Evolutionary conservation across 768 basidiomycete genomes (phyloP), one percentile per base, ranked within the genome.

Genomic region (Mycena rosella): DNA sequence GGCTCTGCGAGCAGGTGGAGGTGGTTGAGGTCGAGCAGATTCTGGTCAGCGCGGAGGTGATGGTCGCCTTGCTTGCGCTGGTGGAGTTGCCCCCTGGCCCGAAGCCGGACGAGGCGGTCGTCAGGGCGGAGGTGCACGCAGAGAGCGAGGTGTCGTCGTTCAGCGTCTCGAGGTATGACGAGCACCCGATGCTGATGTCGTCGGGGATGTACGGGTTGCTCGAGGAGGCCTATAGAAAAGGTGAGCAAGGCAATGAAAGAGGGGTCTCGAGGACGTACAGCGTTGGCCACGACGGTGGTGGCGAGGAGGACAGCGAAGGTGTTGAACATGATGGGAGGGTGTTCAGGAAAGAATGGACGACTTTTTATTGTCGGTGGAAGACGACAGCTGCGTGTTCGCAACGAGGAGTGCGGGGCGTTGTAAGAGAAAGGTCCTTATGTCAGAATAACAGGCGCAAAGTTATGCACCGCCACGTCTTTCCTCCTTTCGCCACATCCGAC

Each of bases 121-220:
- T 85, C 74, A 98, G 80, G 14, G 89, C 76, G 0, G 73, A 73
- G 24, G 93, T 87, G 86, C 96, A 98, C 14, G 84, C 71, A 1
- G 80, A 65, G 62, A 98, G 78, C 52, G 65, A 74, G 2, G 82
- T 22, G 80, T 97, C 86, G 47, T 71, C 76, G 83, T 98, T 89
- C 63, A 99, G 84, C 14, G 74, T 67, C 5, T 65, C 79, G 71
- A 96, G 84, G 84, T 89, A 97, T 5, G 74, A 65, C 22, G 76
- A 63, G 84, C 94, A 95, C 22, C 70, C 42, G 1, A 68, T 1
- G 74, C 86, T 88, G 74, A 95, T 88, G 59, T 81, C 86, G 17
- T 87, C 63, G n/a, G 95, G 95, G 76, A 96, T 90, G 72, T 89
- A 81, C 14, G 88, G 78, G 75, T 82, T 84, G 36, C 78, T 67